Evolutionary conservation across 1,139 yeast genomes (phyloP), one percentile per base, ranked within the genome.

Genomic region (Saccharomyces uvarum): DNA sequence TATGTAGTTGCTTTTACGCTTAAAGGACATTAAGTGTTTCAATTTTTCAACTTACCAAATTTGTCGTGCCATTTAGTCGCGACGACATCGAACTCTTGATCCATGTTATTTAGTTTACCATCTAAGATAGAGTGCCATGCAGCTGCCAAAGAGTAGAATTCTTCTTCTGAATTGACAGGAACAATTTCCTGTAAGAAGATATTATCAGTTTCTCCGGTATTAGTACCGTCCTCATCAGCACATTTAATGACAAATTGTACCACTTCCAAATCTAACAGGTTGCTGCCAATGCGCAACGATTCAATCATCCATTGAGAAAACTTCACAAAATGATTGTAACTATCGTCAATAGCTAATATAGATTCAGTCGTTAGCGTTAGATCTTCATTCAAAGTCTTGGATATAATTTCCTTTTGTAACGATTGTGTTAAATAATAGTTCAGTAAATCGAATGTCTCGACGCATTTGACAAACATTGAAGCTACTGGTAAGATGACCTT

Each of bases 231-330:
- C 51, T 67, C 71, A n/a, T 56, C 56, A 4, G 71, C 72, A 54
- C 68, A 67, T 53, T 61, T 68, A 26, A 63, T 53, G 6, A 70
- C 61, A 50, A 66, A 66, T 41, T 64, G 63, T 9, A 69, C 60
- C 3, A 68, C 61, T 51, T 69, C 72, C 26, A 68, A 56, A 8
- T 63, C 62, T 46, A 62, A 48, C n/a, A 64, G 51, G 0, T 59
- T 53, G 50, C 58, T 60, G 16, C 57, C 62, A 3, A 59, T 50
- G 5, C 58, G 60, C 32, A 66, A 47, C 0, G 72, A 64, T 48
- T 68, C 72, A 13, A 65, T 52, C 62, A 66, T 57, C 73, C 73
- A 69, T 54, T 69, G 72, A 4, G 68, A 64, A 54, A 66, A 69
- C 51, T 69, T 69, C 31, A 68, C 66, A 52, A 65, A 68, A 51